Base-by-base conservation (phyloP, 2,329 filamentous ascomycete species). In the Colletotrichum plurivorum region DNA sequence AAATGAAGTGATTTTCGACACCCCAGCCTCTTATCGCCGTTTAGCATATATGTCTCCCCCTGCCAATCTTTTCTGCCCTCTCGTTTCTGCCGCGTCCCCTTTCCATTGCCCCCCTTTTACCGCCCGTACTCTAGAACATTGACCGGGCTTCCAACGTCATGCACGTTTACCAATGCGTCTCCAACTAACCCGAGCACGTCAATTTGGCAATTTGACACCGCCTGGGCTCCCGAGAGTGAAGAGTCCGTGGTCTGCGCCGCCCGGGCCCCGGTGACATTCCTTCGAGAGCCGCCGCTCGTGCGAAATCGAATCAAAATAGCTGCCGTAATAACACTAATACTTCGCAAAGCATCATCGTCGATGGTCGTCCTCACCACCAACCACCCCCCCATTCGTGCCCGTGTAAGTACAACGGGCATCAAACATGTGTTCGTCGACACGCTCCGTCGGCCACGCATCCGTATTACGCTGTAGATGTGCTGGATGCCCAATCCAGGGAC, bases 1-100 rank as follows among this genome's bases (percentile, higher is more conserved):
- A 66, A 65, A 66, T 69, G 62, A 69, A 53, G 54, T 69, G 66
- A 69, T 69, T 69, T 66, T 64, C 61, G 13, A 36, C 31, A n/a
- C 66, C 66, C 66, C 36, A 52, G 62, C 43, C 18, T 22, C 66
- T 69, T 69, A 66, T 61, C 31, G 15, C 20, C 43, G 55, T 56
- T 46, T 66, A 49, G 41, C 51, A 66, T 66, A 60, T 48, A 67
- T 25, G 31, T 49, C 55, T 36, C 39, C 59, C 60, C 61, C 55
- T 66, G 55, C 45, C 62, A 55, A 63, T 53, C 62, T n/a, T 60
- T 52, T 52, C 20, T 31, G 5, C 13, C 27, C 15, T 45, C 5
- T 56, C 39, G 22, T 39, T 31, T 53, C 36, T 45, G 16, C 22
- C 31, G 1, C 22, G 36, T 6, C 39, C 16, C 45, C 27, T 10